These are phyloP conservation scores for Cladophialophora psammophila DNA, from an alignment of 2,329 filamentous ascomycete species.

Conservation along the genomic window DNA sequence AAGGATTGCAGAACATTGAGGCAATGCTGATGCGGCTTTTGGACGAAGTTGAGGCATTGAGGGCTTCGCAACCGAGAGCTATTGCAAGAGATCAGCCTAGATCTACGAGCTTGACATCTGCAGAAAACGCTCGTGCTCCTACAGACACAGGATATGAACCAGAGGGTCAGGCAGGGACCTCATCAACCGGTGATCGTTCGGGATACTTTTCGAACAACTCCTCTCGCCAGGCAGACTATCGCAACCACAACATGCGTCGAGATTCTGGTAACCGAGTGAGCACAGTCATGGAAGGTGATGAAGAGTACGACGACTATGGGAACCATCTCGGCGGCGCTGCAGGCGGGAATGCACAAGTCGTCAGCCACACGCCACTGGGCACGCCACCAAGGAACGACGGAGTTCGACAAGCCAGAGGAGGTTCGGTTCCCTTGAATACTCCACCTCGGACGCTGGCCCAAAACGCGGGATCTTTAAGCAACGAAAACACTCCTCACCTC, in stretches of 20 bases:
- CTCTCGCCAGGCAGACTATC: constrained; percentile 45
- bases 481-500: constrained; percentile 76
- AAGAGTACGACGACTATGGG: constrained; percentile 60
- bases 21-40: constrained; percentile 92
- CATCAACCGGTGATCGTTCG: constrained; percentile 73
- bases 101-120: constrained; percentile 67
- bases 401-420: constrained; percentile 49
- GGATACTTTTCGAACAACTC: constrained; percentile 71
- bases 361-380: constrained; percentile 26
- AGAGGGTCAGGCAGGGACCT: constrained; percentile 78
- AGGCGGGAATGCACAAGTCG: constrained; percentile 29
- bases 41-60: constrained; percentile 86
- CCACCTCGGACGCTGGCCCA: constrained; percentile 53
- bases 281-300: constrained; percentile 84
- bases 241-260: constrained; percentile 59
- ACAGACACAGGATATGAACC: constrained; percentile 84
- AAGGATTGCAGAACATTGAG: constrained; percentile 86
- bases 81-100: constrained; percentile 39
- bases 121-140: constrained; percentile 71
- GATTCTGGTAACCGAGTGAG: constrained; percentile 81
- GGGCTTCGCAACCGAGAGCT: constrained; percentile 61
- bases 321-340: constrained; percentile 22
- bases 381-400: constrained; percentile 35
- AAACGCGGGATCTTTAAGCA: constrained; percentile 63
- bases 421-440: constrained; percentile 54